A percentile compares a stretch with the other conserved stretches of the same genome.
phyloP scores from a whole-genome alignment of 1,139 yeast species.

The Fermentozyma sake region DNA sequence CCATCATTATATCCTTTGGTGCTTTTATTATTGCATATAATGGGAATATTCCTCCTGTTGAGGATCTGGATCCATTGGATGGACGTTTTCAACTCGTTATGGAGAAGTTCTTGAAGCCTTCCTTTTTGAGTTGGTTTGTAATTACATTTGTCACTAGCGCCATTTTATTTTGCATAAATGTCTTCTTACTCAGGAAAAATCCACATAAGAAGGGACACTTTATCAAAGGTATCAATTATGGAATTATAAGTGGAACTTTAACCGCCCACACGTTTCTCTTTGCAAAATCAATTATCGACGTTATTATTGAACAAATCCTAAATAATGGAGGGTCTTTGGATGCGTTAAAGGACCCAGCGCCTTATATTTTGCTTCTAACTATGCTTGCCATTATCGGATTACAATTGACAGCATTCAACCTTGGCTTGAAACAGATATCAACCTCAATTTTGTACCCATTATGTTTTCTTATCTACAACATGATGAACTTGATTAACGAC shows the following conservation, averaged over 20 bases:
- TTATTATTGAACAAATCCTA: conserved; percentile 45
- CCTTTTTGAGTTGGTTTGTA: conserved; percentile 37
- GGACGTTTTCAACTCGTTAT: conserved; percentile 25
- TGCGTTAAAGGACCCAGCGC: conserved; percentile 8
- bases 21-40: conserved; percentile 78
- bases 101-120: conserved; percentile 20
- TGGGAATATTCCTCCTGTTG: conserved; percentile 32
- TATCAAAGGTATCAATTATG: conserved; percentile 56
- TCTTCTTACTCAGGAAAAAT: conserved; percentile 6
- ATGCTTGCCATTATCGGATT: conserved; percentile 69
- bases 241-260: conserved; percentile 69
- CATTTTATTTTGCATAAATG: conserved; percentile 21
- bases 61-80: conserved; percentile 18
- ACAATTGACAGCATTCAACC: conserved; percentile 70
- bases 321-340: conserved; percentile 20
- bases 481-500: conserved; percentile 71
- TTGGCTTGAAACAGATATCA: conserved; percentile 67
- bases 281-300: conserved; percentile 81
- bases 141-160: conserved; percentile 29
- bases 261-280: conserved; percentile 83
- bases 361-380: conserved; percentile 48
- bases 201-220: conserved; percentile 9
- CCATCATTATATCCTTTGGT: conserved; percentile 65
- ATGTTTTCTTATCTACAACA: conserved; percentile 79
- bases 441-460: conserved; percentile 81